phyloP scores from a whole-genome alignment of 1,139 yeast species.

The Kodamaea fungicola region DNA sequence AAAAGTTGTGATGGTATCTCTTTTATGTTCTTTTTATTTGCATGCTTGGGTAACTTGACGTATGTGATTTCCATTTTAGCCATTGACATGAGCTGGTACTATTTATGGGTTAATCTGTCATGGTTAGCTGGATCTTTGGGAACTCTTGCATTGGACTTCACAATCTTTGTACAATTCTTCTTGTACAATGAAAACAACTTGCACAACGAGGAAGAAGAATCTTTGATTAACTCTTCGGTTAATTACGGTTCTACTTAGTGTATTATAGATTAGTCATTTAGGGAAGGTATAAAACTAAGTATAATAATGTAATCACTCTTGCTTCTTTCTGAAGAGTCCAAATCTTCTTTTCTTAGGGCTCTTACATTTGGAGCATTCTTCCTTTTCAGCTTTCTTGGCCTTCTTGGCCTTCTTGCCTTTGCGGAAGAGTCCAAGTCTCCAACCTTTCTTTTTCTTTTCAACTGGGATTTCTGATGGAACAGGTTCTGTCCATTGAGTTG shows the following conservation, averaged over 20 bases:
- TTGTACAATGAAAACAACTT: constrained; percentile 50
- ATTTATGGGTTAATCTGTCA: constrained; percentile 75
- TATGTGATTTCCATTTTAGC: constrained; percentile 81
- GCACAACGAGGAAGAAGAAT: constrained; percentile 9
- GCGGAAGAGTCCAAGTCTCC: too few relatives aligned
- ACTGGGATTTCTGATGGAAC: too few relatives aligned
- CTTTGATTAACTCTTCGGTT: constrained; percentile 3
- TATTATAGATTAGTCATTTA: neutral
- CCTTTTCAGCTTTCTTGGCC: too few relatives aligned
- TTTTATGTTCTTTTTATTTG: constrained; percentile 86
- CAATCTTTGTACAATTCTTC: constrained; percentile 86
- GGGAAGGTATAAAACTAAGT: too few relatives aligned
- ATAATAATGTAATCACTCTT: too few relatives aligned
- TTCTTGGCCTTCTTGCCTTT: too few relatives aligned
- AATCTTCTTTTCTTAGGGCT: too few relatives aligned
- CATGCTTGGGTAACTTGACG: constrained; percentile 87
- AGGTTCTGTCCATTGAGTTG: too few relatives aligned
- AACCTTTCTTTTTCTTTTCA: too few relatives aligned
- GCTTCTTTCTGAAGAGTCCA: too few relatives aligned
- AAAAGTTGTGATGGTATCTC: constrained; percentile 93
- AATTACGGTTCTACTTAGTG: constrained; percentile 5
- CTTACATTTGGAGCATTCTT: too few relatives aligned
- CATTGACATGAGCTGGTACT: constrained; percentile 67
- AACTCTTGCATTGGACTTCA: constrained; percentile 76
- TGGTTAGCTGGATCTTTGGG: constrained; percentile 95